A percentile compares a stretch with the other conserved stretches of the same genome.
phyloP scores from a whole-genome alignment of 495 filamentous ascomycete genomes.

The Neurospora terricola region DNA sequence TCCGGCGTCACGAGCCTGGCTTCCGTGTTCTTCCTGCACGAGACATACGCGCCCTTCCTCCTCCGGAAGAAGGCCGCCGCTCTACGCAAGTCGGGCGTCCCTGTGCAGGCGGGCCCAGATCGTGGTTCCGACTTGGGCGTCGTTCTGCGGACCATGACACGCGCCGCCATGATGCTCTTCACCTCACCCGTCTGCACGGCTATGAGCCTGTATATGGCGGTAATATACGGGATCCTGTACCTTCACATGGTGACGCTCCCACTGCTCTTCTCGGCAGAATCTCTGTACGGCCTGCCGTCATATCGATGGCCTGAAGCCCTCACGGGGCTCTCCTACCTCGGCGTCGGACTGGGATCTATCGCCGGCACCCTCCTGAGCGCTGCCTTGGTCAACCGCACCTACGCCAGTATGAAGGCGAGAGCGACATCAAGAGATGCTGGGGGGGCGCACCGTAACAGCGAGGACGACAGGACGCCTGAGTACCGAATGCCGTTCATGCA shows the following conservation, averaged over 20 bases:
- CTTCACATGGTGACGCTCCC: constrained; percentile 67
- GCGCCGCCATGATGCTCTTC: constrained; percentile 47
- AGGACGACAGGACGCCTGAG: constrained; percentile 48
- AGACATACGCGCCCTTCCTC: constrained; percentile 45
- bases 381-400: constrained; percentile 23
- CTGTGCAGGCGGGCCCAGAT: background rate
- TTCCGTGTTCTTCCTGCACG: constrained; percentile 41
- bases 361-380: constrained; percentile 22
- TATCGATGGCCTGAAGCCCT: constrained; percentile 35
- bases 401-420: background rate
- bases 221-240: constrained; percentile 66
- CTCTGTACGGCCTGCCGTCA: constrained; percentile 11
- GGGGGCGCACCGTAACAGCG: constrained; percentile 28
- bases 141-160: constrained; percentile 35
- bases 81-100: constrained; percentile 2
- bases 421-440: constrained; percentile 2
- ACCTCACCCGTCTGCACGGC: constrained; percentile 56
- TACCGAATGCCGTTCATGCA: constrained; percentile 37
- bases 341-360: constrained; percentile 35
- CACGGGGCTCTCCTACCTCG: constrained; percentile 36
- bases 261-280: constrained; percentile 39
- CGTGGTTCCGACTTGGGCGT: constrained; percentile 2
- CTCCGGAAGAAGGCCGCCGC: constrained; percentile 39
- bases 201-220: constrained; percentile 63
- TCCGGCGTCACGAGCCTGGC: constrained; percentile 27